phyloP scores from a whole-genome alignment of 2,329 filamentous ascomycete species.

The Xylaria sp. region DNA sequence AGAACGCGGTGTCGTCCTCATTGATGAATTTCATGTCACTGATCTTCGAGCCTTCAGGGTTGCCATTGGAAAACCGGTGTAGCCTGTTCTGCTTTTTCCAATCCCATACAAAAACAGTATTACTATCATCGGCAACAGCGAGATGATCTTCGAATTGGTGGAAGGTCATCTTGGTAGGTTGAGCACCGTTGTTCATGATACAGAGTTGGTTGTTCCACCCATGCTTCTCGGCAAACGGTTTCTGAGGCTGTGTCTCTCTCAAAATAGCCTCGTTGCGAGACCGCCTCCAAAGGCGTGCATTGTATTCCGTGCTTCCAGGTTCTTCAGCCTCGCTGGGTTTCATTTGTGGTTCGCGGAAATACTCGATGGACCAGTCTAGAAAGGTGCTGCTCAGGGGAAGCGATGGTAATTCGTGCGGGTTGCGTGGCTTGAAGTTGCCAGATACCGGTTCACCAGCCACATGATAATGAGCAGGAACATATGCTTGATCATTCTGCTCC shows the following conservation, averaged over 20 bases:
- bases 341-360: conserved; percentile 99
- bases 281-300: conserved; percentile 90
- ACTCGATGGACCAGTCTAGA: conserved; percentile 95
- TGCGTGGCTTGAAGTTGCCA: conserved; percentile 74
- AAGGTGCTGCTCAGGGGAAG: conserved; percentile 87
- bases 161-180: conserved; percentile 93
- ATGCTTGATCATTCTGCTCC: conserved; percentile 77
- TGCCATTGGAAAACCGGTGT: conserved; percentile 92
- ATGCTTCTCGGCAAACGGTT: conserved; percentile 84
- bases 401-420: conserved; percentile 66
- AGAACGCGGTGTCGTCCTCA: conserved; percentile 93
- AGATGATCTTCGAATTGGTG: conserved; percentile 98
- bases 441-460: conserved; percentile 82
- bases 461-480: conserved; percentile 76
- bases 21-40: conserved; percentile 98
- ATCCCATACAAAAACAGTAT: conserved; percentile 93
- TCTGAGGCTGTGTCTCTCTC: conserved; percentile 90
- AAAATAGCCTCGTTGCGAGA: conserved; percentile 94
- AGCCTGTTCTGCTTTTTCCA: conserved; percentile 82
- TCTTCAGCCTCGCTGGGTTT: conserved; percentile 95
- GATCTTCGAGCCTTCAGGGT: conserved; percentile 89
- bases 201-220: conserved; percentile 84
- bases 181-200: conserved; percentile 88
- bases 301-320: conserved; percentile 95
- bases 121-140: conserved; percentile 90